Conservation (phyloP, 2,329 filamentous ascomycete genomes). For the Hysterium pulicare region DNA sequence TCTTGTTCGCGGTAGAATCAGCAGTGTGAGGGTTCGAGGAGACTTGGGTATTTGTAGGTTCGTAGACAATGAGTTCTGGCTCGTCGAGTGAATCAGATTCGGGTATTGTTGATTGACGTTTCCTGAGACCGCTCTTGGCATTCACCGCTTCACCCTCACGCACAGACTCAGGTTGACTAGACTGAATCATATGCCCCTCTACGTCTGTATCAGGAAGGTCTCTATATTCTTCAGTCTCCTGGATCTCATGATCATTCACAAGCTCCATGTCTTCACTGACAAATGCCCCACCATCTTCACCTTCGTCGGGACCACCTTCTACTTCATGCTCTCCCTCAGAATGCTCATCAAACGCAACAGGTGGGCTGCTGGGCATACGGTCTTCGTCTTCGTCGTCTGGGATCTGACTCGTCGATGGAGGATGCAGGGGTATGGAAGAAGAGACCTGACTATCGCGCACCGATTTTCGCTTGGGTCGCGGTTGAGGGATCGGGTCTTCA, state of each 20-base stretch:
- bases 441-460: conserved; percentile 29
- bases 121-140: not conserved
- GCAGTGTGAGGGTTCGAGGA: not conserved
- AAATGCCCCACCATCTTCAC: conserved; percentile 1
- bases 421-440: conserved; percentile 30
- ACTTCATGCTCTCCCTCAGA: conserved; percentile 19
- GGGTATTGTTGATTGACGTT: not conserved
- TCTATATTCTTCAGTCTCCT: not conserved
- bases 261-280: conserved; percentile 16
- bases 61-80: not conserved
- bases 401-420: conserved; percentile 14
- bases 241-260: conserved; percentile 12
- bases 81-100: conserved; percentile 1
- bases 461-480: conserved; percentile 26
- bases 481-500: conserved; percentile 35
- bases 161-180: conserved; percentile 8
- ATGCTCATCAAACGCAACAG: conserved; percentile 25
- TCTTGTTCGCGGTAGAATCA: not conserved
- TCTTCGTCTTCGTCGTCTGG: conserved; percentile 19
- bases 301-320: conserved; percentile 4
- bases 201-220: conserved; percentile 12
- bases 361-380: conserved; percentile 37
- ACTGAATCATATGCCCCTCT: conserved; percentile 10
- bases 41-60: conserved; percentile 1
- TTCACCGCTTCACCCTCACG: not conserved